Conservation (phyloP, 495 filamentous ascomycete genomes). For the Friedmanniomyces simplex region DNA sequence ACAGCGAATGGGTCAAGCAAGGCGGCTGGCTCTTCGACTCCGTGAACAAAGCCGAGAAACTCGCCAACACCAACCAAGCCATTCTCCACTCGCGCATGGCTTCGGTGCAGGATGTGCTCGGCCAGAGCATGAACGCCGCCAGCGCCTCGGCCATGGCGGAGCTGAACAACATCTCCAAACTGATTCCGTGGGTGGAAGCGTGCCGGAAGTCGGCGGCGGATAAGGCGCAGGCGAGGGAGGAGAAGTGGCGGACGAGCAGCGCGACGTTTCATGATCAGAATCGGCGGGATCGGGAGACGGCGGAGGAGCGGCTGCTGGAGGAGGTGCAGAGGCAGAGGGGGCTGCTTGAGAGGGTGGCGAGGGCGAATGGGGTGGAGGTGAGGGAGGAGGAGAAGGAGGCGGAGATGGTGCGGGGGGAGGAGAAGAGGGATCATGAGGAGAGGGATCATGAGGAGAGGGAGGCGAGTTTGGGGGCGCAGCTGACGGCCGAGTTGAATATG, state of each 20-base stretch:
- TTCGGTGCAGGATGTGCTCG: slow-evolving; percentile 10
- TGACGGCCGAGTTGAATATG: slow-evolving; percentile 12
- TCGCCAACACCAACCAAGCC: background rate
- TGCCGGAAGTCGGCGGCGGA: slow-evolving; percentile 26
- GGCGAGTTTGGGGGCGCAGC: slow-evolving; percentile 11
- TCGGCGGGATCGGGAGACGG: slow-evolving; percentile 23
- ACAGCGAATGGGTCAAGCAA: slow-evolving; percentile 26
- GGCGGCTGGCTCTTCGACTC: slow-evolving; percentile 21
- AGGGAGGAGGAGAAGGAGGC: background rate
- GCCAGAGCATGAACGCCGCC: slow-evolving; percentile 13
- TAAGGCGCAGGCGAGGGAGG: slow-evolving; percentile 25
- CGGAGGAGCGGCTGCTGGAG: slow-evolving; percentile 22
- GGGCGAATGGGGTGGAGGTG: background rate
- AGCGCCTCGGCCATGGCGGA: slow-evolving; percentile 9
- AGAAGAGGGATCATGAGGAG: too few relatives aligned
- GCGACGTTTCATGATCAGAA: slow-evolving; percentile 28
- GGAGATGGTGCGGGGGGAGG: background rate
- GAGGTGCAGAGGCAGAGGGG: slow-evolving; percentile 21
- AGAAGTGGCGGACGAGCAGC: slow-evolving; percentile 28
- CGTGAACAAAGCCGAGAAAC: background rate
- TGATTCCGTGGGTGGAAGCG: slow-evolving; percentile 30
- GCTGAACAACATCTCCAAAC: slow-evolving; percentile 22
- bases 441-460: too few relatives aligned
- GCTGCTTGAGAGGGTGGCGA: slow-evolving; percentile 2
- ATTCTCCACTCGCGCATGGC: background rate